phyloP scores from a whole-genome alignment of 2,329 filamentous ascomycete genomes.

The Pyrenophora teres region DNA sequence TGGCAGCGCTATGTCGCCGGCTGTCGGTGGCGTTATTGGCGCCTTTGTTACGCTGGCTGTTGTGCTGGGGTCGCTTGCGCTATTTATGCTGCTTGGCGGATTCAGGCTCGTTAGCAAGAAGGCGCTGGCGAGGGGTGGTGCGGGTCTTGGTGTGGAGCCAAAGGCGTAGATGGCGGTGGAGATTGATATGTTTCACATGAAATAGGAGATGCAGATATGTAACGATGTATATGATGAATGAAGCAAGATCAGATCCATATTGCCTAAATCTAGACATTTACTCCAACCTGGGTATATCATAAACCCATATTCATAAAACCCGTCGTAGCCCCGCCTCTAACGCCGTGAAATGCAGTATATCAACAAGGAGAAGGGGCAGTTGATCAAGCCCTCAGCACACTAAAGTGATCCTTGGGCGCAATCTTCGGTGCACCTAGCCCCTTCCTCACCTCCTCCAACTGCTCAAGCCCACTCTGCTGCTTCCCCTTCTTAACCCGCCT shows the following conservation, averaged over 20 bases:
- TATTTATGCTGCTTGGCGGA: slow-evolving; percentile 60
- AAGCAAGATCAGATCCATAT: not conserved
- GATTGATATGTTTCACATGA: too few species aligned
- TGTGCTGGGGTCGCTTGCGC: slow-evolving; percentile 60
- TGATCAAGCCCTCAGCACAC: slow-evolving; percentile 8
- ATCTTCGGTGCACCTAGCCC: slow-evolving; percentile 75
- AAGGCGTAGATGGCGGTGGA: slow-evolving; percentile 17
- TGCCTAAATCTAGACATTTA: too few species aligned
- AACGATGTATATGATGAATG: slow-evolving; percentile 1
- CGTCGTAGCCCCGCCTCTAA: too few species aligned
- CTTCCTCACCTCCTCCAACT: slow-evolving; percentile 86
- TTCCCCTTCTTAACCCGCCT: slow-evolving; percentile 75
- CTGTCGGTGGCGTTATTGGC: slow-evolving; percentile 81
- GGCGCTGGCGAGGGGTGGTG: slow-evolving; percentile 30
- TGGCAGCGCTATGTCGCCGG: slow-evolving; percentile 58
- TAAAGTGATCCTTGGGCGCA: slow-evolving; percentile 12
- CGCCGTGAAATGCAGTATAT: too few species aligned
- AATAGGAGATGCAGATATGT: not conserved
- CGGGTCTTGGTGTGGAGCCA: slow-evolving; percentile 1
- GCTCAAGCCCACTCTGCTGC: slow-evolving; percentile 78
- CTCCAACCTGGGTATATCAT: too few species aligned
- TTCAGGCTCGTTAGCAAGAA: slow-evolving; percentile 64
- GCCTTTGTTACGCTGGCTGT: slow-evolving; percentile 70
- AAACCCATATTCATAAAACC: too few species aligned
- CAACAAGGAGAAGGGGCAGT: too few species aligned